Percentiles rank a stretch among this genome's conserved stretches.
These are phyloP conservation scores for Hemileccinum impolitum DNA, from an alignment of 768 basidiomycete species.

Conservation along the genomic window DNA sequence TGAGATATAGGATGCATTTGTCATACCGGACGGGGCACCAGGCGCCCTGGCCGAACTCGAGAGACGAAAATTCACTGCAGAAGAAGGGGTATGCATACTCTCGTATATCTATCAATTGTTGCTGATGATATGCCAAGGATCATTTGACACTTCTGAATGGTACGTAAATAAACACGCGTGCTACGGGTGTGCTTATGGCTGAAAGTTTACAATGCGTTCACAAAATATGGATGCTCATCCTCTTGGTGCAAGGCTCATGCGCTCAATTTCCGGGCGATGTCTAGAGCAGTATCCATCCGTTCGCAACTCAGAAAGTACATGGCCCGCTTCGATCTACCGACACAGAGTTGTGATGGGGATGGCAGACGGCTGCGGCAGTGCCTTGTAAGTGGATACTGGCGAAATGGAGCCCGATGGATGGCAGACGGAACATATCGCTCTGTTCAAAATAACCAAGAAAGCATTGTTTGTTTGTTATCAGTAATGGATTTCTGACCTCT, in stretches of 20 bases:
- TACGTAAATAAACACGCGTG: conserved; percentile 23
- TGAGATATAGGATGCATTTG: conserved; percentile 71
- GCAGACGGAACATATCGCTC: conserved; percentile 93
- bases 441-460: conserved; percentile 79
- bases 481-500: conserved; percentile 1
- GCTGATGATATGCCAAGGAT: conserved; percentile 51
- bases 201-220: conserved; percentile 90
- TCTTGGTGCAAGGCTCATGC: conserved; percentile 94
- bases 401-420: conserved; percentile 87
- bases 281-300: conserved; percentile 90
- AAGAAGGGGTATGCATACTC: conserved; percentile 79
- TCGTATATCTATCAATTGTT: neutral
- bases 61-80: conserved; percentile 92
- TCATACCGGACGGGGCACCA: conserved; percentile 80
- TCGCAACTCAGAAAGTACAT: conserved; percentile 95
- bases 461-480: conserved; percentile 18
- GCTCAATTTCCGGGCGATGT: conserved; percentile 90
- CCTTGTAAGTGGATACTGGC: conserved; percentile 90
- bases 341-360: conserved; percentile 89
- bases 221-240: conserved; percentile 75
- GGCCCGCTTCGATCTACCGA: conserved; percentile 78
- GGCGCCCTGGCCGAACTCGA: conserved; percentile 90
- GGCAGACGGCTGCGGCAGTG: conserved; percentile 79
- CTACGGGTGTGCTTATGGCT: conserved; percentile 3
- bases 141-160: conserved; percentile 94